A percentile compares a stretch with the other conserved stretches of the same genome.
These are phyloP conservation scores for Luffa acutangula DNA, from an alignment of 306 rosid genomes.

Conservation along the genomic window DNA sequence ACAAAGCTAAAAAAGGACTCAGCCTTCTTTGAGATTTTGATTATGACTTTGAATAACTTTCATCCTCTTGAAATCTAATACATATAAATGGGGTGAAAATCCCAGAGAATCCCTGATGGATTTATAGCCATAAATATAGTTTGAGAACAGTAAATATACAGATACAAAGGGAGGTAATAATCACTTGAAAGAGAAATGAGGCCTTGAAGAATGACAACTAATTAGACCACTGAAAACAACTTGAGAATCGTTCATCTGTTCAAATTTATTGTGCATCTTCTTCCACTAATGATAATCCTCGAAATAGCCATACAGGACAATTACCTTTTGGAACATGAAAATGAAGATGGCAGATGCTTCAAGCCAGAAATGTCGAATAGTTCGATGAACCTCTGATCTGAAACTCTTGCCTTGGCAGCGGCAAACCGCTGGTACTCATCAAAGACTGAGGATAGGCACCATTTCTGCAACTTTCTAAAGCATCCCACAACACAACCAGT, in stretches of 20 bases:
- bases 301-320: background rate
- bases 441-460: slow-evolving; percentile 90
- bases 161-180: background rate
- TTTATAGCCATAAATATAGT: background rate
- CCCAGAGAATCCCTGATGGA: background rate
- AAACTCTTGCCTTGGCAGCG: slow-evolving; percentile 92
- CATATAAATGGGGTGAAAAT: background rate
- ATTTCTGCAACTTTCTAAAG: slow-evolving; percentile 78
- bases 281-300: background rate
- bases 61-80: background rate
- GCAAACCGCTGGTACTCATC: slow-evolving; percentile 93
- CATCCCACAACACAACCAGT: slow-evolving; percentile 97
- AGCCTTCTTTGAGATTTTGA: background rate
- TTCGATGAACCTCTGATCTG: slow-evolving; percentile 92
- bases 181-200: background rate
- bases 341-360: slow-evolving; percentile 53
- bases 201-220: background rate
- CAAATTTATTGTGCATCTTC: background rate
- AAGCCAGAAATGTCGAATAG: slow-evolving; percentile 70
- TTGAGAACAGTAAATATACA: background rate
- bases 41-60: background rate
- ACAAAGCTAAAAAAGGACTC: background rate
- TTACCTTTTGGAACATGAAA: slow-evolving; percentile 51
- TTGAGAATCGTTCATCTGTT: background rate
- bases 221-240: background rate